phyloP scores from a whole-genome alignment of 139 green algal genomes.

The Tetradesmus obliquus region DNA sequence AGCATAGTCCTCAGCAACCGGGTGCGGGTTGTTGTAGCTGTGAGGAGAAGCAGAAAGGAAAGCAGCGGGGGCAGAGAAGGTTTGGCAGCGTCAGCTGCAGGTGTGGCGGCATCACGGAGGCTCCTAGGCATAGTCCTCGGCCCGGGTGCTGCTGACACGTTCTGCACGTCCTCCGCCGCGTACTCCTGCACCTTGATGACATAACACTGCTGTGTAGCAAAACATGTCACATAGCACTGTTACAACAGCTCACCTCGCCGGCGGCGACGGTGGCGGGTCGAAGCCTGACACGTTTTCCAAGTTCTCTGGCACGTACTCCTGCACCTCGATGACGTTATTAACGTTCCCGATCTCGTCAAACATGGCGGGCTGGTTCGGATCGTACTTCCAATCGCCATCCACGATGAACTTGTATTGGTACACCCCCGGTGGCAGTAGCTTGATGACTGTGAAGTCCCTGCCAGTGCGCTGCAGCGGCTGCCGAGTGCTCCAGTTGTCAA shows the following conservation, averaged over 20 bases:
- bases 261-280: constrained; percentile 91
- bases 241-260: constrained; percentile 52
- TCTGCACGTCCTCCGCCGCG: no score
- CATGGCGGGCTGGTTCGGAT: constrained; percentile 95
- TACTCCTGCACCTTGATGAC: no score
- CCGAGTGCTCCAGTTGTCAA: constrained; percentile 95
- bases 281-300: constrained; percentile 93
- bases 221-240: no score
- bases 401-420: constrained; percentile 99
- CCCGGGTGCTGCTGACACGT: constrained; percentile 46
- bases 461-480: constrained; percentile 87
- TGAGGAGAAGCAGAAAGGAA: not conserved
- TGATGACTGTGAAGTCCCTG: constrained; percentile 97
- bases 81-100: constrained; percentile 98
- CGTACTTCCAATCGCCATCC: constrained; percentile 97
- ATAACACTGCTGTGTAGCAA: no score
- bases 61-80: not conserved
- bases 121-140: constrained; percentile 98
- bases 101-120: constrained; percentile 94
- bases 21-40: constrained; percentile 87
- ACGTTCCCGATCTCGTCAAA: constrained; percentile 98
- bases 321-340: constrained; percentile 99
- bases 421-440: constrained; percentile 94
- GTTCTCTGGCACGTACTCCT: constrained; percentile 97
- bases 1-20: constrained; percentile 88